Evolutionary conservation across 179 eudicot genomes (phyloP).

Genomic region (Amaranthus tricolor): DNA sequence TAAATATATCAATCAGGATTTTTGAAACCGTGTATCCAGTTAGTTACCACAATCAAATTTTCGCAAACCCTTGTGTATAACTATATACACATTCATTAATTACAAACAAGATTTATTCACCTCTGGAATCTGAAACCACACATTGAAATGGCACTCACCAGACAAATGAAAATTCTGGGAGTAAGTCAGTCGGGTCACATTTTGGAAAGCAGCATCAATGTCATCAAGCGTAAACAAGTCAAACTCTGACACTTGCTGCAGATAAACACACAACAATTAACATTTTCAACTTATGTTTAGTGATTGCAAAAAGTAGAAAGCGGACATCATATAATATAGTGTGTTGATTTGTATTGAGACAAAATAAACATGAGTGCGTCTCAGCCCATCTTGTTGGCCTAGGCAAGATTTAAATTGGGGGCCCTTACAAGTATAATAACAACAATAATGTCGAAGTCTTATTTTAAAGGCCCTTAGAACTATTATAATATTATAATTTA

Average conservation of each 20-base stretch:
- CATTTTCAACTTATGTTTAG: not conserved
- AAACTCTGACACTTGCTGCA: constrained; percentile 98
- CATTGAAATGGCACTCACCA: constrained; percentile 46
- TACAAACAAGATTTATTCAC: not conserved
- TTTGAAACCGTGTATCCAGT: constrained; percentile 7
- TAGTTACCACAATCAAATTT: constrained; percentile 1
- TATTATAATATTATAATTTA: no score
- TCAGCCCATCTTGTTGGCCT: no score
- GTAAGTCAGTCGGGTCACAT: constrained; percentile 77
- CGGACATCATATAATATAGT: not conserved
- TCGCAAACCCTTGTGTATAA: not conserved
- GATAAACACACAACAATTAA: constrained; percentile 28
- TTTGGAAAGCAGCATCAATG: constrained; percentile 88
- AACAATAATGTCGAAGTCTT: no score
- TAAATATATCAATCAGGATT: not conserved
- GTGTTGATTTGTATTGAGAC: not conserved
- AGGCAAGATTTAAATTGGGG: no score
- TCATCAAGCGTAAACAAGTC: constrained; percentile 96
- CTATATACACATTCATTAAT: not conserved
- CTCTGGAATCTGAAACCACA: not conserved
- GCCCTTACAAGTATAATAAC: no score
- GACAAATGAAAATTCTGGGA: constrained; percentile 85
- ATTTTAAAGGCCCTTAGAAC: no score
- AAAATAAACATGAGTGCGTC: constrained; percentile 3
- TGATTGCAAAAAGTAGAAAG: not conserved